phyloP scores from a whole-genome alignment of 352 stramenopile species.

The Globisporangium emineosum region DNA sequence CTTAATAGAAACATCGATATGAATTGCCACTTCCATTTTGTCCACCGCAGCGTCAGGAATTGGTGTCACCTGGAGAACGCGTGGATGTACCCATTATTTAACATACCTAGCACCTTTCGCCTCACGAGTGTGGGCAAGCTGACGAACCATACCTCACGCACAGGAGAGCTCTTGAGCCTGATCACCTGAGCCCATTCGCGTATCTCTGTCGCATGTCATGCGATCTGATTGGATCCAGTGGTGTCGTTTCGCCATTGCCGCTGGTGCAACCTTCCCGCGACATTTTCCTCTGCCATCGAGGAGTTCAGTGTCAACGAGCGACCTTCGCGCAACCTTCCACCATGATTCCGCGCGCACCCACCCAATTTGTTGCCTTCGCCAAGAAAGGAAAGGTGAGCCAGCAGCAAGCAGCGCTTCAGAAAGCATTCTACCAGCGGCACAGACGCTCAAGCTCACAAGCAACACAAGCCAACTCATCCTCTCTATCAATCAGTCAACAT shows the following conservation, averaged over 20 bases:
- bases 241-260: background rate
- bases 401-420: conserved; percentile 1
- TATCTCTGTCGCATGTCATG: background rate
- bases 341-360: background rate
- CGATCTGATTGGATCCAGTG: conserved; percentile 3
- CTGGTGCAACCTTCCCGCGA: conserved; percentile 2
- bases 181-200: no score
- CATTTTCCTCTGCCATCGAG: background rate
- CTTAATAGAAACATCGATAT: background rate
- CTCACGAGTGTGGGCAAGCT: no score
- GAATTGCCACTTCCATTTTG: background rate
- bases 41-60: no score
- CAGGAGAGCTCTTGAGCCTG: background rate
- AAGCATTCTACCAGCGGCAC: conserved; percentile 6
- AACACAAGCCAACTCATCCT: no score
- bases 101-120: no score
- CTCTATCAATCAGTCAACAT: conserved; percentile 28
- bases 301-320: background rate
- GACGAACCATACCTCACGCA: no score
- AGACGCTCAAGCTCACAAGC: background rate
- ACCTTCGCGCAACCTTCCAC: conserved; percentile 3
- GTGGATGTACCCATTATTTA: no score
- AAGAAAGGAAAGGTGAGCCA: background rate
- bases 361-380: background rate
- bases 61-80: no score